Conservation (phyloP, 202 grass and related monocot genomes). For the Setaria viridis region DNA sequence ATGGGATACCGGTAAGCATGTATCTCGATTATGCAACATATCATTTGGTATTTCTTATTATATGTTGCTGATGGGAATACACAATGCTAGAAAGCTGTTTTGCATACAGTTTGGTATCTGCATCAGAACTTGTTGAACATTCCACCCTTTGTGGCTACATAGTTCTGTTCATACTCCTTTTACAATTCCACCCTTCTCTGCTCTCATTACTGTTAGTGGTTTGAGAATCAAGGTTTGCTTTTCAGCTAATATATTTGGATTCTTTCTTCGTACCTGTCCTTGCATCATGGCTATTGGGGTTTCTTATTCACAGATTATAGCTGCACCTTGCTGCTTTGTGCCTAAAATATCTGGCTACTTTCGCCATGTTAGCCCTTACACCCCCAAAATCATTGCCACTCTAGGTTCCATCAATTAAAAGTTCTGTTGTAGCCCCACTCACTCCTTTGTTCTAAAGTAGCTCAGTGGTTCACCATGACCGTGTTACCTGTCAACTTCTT, state of each 20-base stretch:
- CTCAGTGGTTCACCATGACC: slow-evolving; percentile 13
- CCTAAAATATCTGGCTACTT: slow-evolving; percentile 38
- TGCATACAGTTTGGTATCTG: background rate
- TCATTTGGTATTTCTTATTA: slow-evolving; percentile 7
- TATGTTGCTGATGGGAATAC: background rate
- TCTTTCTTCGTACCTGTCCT: slow-evolving; percentile 8
- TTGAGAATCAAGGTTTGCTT: slow-evolving; percentile 35
- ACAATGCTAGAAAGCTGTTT: background rate
- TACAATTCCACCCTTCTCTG: slow-evolving; percentile 13
- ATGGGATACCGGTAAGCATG: slow-evolving; percentile 92
- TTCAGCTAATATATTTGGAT: slow-evolving; percentile 41
- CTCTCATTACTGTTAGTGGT: slow-evolving; percentile 33
- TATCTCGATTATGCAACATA: background rate
- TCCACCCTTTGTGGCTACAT: background rate
- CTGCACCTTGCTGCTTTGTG: slow-evolving; percentile 24
- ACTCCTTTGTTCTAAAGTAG: slow-evolving; percentile 30
- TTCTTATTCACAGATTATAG: slow-evolving; percentile 33
- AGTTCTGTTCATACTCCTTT: slow-evolving; percentile 23
- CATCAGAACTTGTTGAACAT: slow-evolving; percentile 25
- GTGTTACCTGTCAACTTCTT: slow-evolving; percentile 13
- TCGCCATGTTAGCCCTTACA: slow-evolving; percentile 37
- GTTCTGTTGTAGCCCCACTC: slow-evolving; percentile 26
- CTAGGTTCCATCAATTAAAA: slow-evolving; percentile 25
- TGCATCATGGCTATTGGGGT: slow-evolving; percentile 43
- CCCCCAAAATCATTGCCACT: slow-evolving; percentile 33